A percentile compares a stretch with the other conserved stretches of the same genome.
Evolutionary conservation across 2,329 filamentous ascomycete genomes (phyloP).

Genomic region (Lecanoromycetidae sp.): DNA sequence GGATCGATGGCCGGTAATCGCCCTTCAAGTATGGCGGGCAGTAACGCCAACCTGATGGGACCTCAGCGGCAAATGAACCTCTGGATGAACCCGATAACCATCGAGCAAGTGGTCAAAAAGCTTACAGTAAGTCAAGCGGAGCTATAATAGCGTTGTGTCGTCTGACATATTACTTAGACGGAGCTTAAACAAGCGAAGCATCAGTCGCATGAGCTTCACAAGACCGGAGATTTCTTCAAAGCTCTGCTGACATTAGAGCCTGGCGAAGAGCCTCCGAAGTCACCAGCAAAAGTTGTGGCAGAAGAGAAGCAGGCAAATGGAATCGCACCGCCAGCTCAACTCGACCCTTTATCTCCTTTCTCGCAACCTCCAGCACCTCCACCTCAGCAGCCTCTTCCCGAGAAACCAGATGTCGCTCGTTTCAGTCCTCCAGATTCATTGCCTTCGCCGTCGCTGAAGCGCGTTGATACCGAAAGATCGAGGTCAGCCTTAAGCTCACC

Average conservation of each 20-base stretch:
- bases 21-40: slow-evolving; percentile 43
- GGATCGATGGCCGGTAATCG: slow-evolving; percentile 50
- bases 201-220: slow-evolving; percentile 72
- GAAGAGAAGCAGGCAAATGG: slow-evolving; percentile 34
- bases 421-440: slow-evolving; percentile 25
- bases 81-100: slow-evolving; percentile 78
- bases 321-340: slow-evolving; percentile 28
- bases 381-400: slow-evolving; percentile 81
- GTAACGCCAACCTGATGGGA: slow-evolving; percentile 46
- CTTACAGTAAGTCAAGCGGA: slow-evolving; percentile 51
- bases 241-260: slow-evolving; percentile 61
- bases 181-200: slow-evolving; percentile 85
- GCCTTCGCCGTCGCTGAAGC: slow-evolving; percentile 53
- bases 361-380: slow-evolving; percentile 88
- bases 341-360: slow-evolving; percentile 66
- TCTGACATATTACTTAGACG: slow-evolving; percentile 41
- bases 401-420: slow-evolving; percentile 66
- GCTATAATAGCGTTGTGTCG: not conserved
- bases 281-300: slow-evolving; percentile 34
- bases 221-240: slow-evolving; percentile 71
- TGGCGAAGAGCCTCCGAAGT: slow-evolving; percentile 40
- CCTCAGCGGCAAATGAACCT: slow-evolving; percentile 69
- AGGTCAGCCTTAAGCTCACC: slow-evolving; percentile 32
- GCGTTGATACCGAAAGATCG: slow-evolving; percentile 62
- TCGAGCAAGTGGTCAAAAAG: slow-evolving; percentile 86